Percentiles rank a stretch among this genome's conserved stretches.
Conservation (phyloP, 257 asterid species). For the Rubia yunnanensis region DNA sequence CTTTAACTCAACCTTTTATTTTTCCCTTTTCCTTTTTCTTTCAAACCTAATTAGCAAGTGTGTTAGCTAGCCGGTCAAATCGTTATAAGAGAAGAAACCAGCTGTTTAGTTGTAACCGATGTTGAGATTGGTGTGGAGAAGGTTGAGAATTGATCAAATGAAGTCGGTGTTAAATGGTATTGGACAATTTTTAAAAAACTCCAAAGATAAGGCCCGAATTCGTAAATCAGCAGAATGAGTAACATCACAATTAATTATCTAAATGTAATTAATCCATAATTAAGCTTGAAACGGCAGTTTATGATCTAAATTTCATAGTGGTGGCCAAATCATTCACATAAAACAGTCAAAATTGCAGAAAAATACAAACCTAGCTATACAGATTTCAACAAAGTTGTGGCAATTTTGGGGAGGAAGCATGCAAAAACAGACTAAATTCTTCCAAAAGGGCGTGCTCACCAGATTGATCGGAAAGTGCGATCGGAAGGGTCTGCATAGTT, state of each 20-base stretch:
- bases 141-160: no score
- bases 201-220: neutral
- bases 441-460: neutral
- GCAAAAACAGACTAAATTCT: neutral
- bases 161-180: no score
- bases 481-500: conserved; percentile 55
- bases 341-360: neutral
- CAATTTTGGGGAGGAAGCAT: conserved; percentile 2
- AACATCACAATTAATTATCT: neutral
- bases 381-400: neutral
- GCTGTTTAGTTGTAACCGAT: no score
- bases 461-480: conserved; percentile 1
- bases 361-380: neutral
- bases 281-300: neutral
- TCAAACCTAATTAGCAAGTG: no score
- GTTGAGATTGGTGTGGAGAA: no score
- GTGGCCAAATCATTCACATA: neutral
- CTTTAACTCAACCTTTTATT: no score
- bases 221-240: neutral
- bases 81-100: no score
- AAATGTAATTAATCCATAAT: neutral
- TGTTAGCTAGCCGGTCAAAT: no score
- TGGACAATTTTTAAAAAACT: no score
- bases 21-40: no score
- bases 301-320: neutral